Base-by-base conservation (phyloP, 179 eudicot species). In the Drosera spatulata region DNA sequence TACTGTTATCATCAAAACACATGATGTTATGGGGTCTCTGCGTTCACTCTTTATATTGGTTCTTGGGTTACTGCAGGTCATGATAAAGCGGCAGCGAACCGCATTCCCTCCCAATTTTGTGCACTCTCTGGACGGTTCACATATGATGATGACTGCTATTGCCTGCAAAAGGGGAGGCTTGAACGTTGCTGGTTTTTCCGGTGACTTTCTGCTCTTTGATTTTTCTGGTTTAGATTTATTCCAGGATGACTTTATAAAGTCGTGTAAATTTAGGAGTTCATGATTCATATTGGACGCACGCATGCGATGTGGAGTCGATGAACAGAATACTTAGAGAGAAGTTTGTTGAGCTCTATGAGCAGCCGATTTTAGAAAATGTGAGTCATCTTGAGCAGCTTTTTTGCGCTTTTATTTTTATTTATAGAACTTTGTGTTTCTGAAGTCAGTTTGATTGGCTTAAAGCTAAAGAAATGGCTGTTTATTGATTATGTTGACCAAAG, bases 131-230 rank as follows among this genome's bases (percentile, higher is more conserved):
- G 95, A 87, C 75, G 86, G 95, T 56, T 82, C 91, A 60, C 95
- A 87, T 66, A 87, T 87, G 95, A 87, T 87, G 95, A 87, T 84
- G 95, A 84, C 95, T 65, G 95, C 95, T 38, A 63, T 87, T 73
- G 88, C 95, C 55, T 87, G 95, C 65, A 78, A 78, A 59, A 74
- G 77, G 53, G 85, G 84, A 15, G 95, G 95, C 62, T 72, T 87
- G 56, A 78, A 58, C 71, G 84, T 87, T 80, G 95, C 95, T 76
- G 95, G 95, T 86, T 48, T 54, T 42, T 42, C 41, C 12, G 33
- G 0, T 22, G 33, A 22, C 33, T 22, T 22, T 22, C 10, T 3
- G 12, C 1, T 9, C 12, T 22, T 51, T 22, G 33, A 22, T 22
- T 22, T 22, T 22, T 22, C 33, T 22, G 33, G 33, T 22, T 22